A percentile compares a stretch with the other conserved stretches of the same genome.
phyloP scores from a whole-genome alignment of 495 filamentous ascomycete species.

The Delitschia confertaspora region DNA sequence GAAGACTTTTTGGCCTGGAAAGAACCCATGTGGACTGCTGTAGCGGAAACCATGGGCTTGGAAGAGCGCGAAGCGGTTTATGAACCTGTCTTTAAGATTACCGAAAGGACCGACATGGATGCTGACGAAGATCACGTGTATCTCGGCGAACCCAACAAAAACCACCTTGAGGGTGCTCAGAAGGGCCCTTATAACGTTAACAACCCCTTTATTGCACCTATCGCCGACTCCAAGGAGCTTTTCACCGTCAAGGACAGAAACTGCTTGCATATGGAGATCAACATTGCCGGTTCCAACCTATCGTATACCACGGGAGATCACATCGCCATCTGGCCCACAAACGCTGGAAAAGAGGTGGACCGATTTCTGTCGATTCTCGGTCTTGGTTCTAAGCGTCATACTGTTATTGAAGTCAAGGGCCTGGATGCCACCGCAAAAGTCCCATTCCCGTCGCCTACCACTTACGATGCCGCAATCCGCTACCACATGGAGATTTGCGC shows the following conservation, averaged over 20 bases:
- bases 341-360: constrained; percentile 85
- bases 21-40: constrained; percentile 92
- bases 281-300: constrained; percentile 76
- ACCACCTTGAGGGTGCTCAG: constrained; percentile 74
- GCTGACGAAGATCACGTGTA: constrained; percentile 81
- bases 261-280: constrained; percentile 95
- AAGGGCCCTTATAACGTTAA: constrained; percentile 93
- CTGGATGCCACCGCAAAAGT: constrained; percentile 95
- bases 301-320: constrained; percentile 95
- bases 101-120: constrained; percentile 63
- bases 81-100: constrained; percentile 81
- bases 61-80: constrained; percentile 96
- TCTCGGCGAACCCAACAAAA: constrained; percentile 92
- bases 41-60: constrained; percentile 71
- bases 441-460: constrained; percentile 94
- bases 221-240: constrained; percentile 78
- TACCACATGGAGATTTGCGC: constrained; percentile 98
- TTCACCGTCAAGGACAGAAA: constrained; percentile 90
- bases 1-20: constrained; percentile 99
- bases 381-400: constrained; percentile 65
- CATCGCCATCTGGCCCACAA: constrained; percentile 95
- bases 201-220: constrained; percentile 95
- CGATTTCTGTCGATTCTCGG: constrained; percentile 75
- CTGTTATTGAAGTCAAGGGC: constrained; percentile 81
- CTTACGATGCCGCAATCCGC: constrained; percentile 84